Conservation (phyloP, 23 red algal species). For the Chondrus crispus region DNA sequence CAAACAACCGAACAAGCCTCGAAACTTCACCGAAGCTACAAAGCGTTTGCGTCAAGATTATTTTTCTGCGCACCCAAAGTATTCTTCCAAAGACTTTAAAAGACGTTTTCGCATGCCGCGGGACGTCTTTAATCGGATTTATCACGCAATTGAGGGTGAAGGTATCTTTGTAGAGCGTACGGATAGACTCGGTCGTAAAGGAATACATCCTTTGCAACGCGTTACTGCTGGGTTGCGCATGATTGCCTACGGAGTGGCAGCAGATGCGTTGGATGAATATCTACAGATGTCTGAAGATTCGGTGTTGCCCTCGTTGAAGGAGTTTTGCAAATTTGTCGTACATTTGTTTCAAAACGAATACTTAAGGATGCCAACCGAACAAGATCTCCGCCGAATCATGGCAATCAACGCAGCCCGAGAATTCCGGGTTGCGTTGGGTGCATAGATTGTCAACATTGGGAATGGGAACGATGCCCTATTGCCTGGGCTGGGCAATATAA, state of each 20-base stretch:
- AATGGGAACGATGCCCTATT: constrained; percentile 4
- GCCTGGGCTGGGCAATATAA: neutral
- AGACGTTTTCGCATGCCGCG: constrained; percentile 9
- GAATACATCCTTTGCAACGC: constrained; percentile 2
- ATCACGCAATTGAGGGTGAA: neutral
- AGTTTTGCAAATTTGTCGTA: neutral
- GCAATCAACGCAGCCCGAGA: neutral
- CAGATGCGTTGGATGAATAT: neutral
- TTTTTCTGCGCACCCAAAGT: neutral
- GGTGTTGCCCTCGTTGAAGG: neutral
- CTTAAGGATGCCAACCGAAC: neutral
- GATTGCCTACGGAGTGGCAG: neutral
- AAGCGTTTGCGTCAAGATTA: neutral
- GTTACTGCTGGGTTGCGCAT: constrained; percentile 9
- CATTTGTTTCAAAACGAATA: neutral
- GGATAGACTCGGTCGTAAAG: neutral
- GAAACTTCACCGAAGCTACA: neutral
- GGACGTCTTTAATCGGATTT: neutral
- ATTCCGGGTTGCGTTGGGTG: neutral
- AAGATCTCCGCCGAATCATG: neutral
- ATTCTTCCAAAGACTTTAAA: constrained; percentile 5
- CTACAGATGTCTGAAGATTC: neutral
- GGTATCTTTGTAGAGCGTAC: neutral
- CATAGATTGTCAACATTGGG: neutral
- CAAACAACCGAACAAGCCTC: neutral